Evolutionary conservation across 768 basidiomycete species (phyloP), one percentile per base, ranked within the genome.

Genomic region (Naganishia vaughanmartiniae): DNA sequence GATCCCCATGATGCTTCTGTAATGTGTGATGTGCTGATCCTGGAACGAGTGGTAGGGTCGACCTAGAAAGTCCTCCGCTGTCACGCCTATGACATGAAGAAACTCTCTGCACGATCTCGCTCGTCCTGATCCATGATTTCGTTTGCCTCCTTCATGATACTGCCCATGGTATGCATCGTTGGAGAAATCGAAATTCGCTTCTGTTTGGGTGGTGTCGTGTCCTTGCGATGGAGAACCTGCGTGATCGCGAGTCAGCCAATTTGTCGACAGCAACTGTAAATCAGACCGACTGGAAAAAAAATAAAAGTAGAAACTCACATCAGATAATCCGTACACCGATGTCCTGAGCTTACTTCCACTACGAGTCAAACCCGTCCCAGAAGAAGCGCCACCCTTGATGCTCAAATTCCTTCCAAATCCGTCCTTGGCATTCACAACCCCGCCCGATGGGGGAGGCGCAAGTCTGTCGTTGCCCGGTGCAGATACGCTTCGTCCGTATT

Each of bases 121-220:
- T 72, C 71, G 26, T 72, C 71, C 46, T 26, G 24, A 36, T 72
- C 71, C 71, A 63, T 45, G 51, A 72, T 72, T 51, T 72, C 54
- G 39, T 68, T 51, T 14, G 66, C 55, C 42, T 67, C 71, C 11
- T 53, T 46, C 24, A 58, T 33, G 28, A 72, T 66, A 21, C 34
- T 53, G 0, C 56, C 66, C 42, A 67, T 48, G 28, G 66, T 71
- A 48, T 71, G 57, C 65, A 71, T 71, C 21, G 66, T 72, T 17
- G 71, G 71, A 5, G 71, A 67, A 21, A 60, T 19, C 21, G 66
- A 67, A 55, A 57, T 66, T 45, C 71, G 71, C 21, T 56, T 66
- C 51, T 71, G 54, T 14, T 34, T 10, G n/a, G n/a, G n/a, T 11
- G 67, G 55, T 33, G 67, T 30, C 1, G 24, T 63, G 2, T 63